Evolutionary conservation across 768 basidiomycete genomes (phyloP).

Genomic region (Kwoniella bestiolae): DNA sequence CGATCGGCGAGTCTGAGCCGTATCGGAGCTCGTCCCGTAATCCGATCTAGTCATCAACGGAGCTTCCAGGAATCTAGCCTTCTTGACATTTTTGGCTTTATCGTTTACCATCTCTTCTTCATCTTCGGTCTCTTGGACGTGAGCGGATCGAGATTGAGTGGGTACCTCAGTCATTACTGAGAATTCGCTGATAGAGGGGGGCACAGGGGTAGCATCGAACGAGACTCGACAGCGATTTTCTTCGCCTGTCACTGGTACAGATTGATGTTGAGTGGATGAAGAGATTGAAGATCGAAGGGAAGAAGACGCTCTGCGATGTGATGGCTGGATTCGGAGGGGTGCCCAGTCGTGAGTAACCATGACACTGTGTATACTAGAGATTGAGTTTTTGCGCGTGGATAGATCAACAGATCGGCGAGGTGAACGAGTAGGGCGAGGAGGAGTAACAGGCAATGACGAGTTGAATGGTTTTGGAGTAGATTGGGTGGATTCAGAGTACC

Average conservation of each 20-base stretch:
- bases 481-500: not conserved
- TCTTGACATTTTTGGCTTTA: not conserved
- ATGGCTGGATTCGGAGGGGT: not conserved
- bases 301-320: slow-evolving; percentile 2
- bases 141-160: not conserved
- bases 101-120: not conserved
- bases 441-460: not conserved
- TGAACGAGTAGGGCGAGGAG: slow-evolving; percentile 11
- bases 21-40: slow-evolving; percentile 4
- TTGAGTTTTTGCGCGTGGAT: not conserved
- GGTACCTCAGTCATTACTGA: not conserved
- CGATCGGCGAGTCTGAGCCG: not conserved
- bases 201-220: slow-evolving; percentile 17
- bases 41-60: slow-evolving; percentile 5
- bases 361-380: not conserved
- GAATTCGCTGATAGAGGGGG: slow-evolving; percentile 3
- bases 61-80: slow-evolving; percentile 17
- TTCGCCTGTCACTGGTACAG: not conserved
- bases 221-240: slow-evolving; percentile 19
- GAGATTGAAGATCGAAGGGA: slow-evolving; percentile 10
- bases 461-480: not conserved
- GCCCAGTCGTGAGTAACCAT: not conserved
- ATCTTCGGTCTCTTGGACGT: not conserved
- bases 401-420: slow-evolving; percentile 13
- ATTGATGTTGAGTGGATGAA: not conserved